A percentile compares a stretch with the other conserved stretches of the same genome.
Conservation (phyloP, 2,329 filamentous ascomycete species). For the Stemphylium lycopersici region DNA sequence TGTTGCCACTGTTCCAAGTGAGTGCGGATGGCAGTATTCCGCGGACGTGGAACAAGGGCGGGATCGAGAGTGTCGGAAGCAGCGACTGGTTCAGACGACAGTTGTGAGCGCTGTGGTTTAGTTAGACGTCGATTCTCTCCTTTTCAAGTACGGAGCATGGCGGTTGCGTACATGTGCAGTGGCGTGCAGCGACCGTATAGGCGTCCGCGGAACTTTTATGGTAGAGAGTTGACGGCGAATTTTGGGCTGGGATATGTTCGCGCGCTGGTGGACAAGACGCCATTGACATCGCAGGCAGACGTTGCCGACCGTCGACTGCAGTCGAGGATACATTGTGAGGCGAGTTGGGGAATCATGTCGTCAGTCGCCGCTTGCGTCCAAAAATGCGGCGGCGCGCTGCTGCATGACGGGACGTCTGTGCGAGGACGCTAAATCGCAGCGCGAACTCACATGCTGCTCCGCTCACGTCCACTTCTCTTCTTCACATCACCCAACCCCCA, state of each 20-base stretch:
- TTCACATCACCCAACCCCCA: conserved; percentile 15
- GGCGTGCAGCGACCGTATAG: conserved; percentile 32
- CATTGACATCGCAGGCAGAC: conserved; percentile 37
- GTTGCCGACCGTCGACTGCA: conserved; percentile 17
- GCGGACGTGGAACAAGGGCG: conserved; percentile 17
- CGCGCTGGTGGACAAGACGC: conserved; percentile 20
- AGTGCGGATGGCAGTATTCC: conserved; percentile 30
- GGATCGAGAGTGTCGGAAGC: conserved; percentile 19
- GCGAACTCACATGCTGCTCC: conserved; percentile 28
- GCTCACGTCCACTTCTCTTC: conserved; percentile 13
- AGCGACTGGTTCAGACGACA: conserved; percentile 4
- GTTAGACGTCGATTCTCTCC: conserved; percentile 14
- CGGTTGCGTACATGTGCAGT: conserved; percentile 22
- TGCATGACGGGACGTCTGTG: conserved; percentile 16
- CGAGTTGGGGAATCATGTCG: conserved; percentile 8
- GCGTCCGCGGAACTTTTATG: conserved; percentile 12
- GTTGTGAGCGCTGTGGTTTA: conserved; percentile 20
- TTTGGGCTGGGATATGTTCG: conserved; percentile 3
- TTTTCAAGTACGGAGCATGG: neutral
- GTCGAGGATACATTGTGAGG: conserved; percentile 25
- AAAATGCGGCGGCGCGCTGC: conserved; percentile 19
- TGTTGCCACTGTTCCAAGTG: conserved; percentile 53
- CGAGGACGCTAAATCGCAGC: conserved; percentile 17
- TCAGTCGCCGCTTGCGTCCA: conserved; percentile 16
- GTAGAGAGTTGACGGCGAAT: conserved; percentile 11